phyloP scores from a whole-genome alignment of 2,329 filamentous ascomycete species.

The Fusarium compactum region DNA sequence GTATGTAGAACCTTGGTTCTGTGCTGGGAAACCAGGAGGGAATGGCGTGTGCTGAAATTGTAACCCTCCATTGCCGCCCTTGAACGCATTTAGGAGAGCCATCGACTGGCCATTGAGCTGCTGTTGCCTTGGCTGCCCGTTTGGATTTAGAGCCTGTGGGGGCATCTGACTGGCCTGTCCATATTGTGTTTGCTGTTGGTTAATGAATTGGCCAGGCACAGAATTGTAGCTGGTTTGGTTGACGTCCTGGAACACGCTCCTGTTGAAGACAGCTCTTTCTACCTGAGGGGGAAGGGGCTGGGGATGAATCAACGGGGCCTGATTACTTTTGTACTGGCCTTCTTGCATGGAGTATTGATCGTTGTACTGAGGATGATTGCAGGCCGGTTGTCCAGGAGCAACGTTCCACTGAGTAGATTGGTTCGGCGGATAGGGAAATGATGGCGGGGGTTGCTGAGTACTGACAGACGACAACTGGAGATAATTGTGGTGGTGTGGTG shows the following conservation, averaged over 20 bases:
- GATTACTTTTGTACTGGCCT: constrained; percentile 44
- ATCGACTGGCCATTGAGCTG: constrained; percentile 58
- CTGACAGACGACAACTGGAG: constrained; percentile 54
- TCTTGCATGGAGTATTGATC: constrained; percentile 36
- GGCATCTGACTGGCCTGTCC: constrained; percentile 34
- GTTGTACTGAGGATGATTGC: constrained; percentile 29
- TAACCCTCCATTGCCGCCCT: constrained; percentile 43
- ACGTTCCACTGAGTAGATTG: constrained; percentile 37
- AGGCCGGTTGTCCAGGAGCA: constrained; percentile 25
- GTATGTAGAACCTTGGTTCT: constrained; percentile 30
- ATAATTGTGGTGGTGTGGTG: constrained; percentile 67
- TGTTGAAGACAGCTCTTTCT: constrained; percentile 65
- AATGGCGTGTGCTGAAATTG: constrained; percentile 42
- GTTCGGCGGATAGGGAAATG: constrained; percentile 46
- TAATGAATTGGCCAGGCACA: constrained; percentile 22
- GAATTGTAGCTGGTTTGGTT: constrained; percentile 24
- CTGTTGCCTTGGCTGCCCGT: constrained; percentile 36
- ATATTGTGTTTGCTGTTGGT: constrained; percentile 46
- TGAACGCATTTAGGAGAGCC: constrained; percentile 61
- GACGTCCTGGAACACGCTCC: constrained; percentile 49
- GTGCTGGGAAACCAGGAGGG: constrained; percentile 15
- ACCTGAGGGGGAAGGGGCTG: constrained; percentile 68
- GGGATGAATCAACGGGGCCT: constrained; percentile 53
- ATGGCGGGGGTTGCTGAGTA: constrained; percentile 50
- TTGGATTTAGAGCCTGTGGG: constrained; percentile 22